Evolutionary conservation across 495 filamentous ascomycete species (phyloP).

Genomic region (Aspergillus haitiensis): DNA sequence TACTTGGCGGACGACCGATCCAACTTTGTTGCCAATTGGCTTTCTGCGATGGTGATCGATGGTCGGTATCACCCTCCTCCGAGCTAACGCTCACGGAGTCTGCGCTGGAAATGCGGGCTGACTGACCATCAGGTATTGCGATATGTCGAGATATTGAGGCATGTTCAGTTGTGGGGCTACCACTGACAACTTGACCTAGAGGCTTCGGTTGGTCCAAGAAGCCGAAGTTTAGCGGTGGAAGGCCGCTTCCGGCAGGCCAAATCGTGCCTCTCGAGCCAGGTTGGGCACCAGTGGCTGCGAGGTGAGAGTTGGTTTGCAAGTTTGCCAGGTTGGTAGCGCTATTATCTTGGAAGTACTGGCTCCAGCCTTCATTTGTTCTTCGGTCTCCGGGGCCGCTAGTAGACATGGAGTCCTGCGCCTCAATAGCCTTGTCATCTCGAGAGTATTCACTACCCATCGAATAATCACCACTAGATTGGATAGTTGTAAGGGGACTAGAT

Average conservation of each 20-base stretch:
- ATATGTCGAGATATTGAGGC: conserved; percentile 40
- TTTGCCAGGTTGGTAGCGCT: conserved; percentile 43
- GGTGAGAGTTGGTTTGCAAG: conserved; percentile 18
- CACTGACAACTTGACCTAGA: conserved; percentile 57
- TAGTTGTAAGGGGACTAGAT: conserved; percentile 36
- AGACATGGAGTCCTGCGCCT: conserved; percentile 18
- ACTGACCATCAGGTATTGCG: conserved; percentile 55
- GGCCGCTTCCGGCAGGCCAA: conserved; percentile 38
- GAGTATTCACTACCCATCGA: conserved; percentile 31
- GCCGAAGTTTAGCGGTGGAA: conserved; percentile 37
- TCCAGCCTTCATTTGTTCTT: conserved; percentile 58
- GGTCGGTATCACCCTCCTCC: conserved; percentile 40
- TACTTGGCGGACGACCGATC: conserved; percentile 56
- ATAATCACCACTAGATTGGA: conserved; percentile 34
- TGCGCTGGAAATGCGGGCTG: conserved; percentile 45
- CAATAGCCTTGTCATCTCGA: conserved; percentile 27
- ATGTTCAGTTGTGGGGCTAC: conserved; percentile 66
- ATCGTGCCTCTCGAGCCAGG: conserved; percentile 36
- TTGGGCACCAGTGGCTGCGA: not conserved
- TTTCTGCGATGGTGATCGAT: not conserved
- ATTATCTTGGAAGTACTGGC: conserved; percentile 59
- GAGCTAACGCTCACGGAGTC: no score
- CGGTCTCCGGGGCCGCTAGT: conserved; percentile 45
- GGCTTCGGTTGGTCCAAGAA: conserved; percentile 45
- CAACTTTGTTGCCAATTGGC: conserved; percentile 43